Conservation (phyloP, 208 protist genomes). For the Wallacemonas rigidus region DNA sequence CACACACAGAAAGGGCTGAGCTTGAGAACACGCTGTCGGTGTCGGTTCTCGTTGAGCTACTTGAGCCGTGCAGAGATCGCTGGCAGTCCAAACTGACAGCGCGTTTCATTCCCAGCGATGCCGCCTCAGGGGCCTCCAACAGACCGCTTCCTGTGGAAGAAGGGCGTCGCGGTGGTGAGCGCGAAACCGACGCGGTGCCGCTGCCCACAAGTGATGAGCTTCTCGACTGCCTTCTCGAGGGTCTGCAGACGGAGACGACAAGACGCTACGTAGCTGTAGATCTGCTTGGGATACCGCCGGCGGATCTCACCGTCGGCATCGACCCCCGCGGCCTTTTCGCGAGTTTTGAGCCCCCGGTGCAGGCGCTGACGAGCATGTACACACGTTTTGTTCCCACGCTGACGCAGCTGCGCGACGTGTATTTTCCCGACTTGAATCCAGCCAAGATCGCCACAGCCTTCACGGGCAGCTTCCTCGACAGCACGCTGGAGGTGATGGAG, state of each 20-base stretch:
- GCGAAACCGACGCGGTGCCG: constrained; percentile 17
- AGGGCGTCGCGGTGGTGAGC: no score
- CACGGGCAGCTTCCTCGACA: constrained; percentile 29
- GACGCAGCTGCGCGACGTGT: constrained; percentile 41
- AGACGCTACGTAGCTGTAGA: constrained; percentile 18
- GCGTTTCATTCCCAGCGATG: constrained; percentile 23
- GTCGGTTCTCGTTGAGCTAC: constrained; percentile 44
- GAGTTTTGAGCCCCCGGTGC: constrained; percentile 61
- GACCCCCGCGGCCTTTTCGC: constrained; percentile 63
- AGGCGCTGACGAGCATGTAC: constrained; percentile 47
- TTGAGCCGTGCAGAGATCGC: constrained; percentile 35
- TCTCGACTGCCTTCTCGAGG: constrained; percentile 60
- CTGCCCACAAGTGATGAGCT: constrained; percentile 58
- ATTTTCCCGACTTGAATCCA: constrained; percentile 66
- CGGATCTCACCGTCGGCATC: constrained; percentile 39
- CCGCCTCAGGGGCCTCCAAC: no score
- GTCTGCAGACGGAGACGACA: constrained; percentile 45
- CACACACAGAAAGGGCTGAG: neutral
- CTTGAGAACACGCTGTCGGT: constrained; percentile 47
- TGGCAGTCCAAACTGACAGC: constrained; percentile 55
- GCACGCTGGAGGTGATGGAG: constrained; percentile 51
- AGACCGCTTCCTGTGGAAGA: no score
- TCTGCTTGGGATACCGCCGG: constrained; percentile 21
- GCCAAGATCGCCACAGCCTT: constrained; percentile 18
- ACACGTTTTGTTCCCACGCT: constrained; percentile 51